Conservation (phyloP, 768 basidiomycete species). For the Tulasnella sp. region DNA sequence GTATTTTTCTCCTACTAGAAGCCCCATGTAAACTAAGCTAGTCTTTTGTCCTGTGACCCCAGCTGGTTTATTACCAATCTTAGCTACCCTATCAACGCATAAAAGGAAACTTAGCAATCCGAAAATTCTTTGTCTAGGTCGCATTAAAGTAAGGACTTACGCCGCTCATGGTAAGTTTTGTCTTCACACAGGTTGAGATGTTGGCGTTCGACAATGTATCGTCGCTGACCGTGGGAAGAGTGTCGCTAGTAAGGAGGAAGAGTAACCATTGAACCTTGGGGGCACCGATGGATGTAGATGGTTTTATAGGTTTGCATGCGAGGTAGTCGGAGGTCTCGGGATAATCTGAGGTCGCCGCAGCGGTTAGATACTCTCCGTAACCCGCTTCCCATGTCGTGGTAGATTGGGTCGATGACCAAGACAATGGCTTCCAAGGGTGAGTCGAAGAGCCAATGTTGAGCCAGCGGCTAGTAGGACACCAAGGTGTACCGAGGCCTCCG, state of each 20-base stretch:
- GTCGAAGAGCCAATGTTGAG: background rate
- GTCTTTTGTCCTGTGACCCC: too few species aligned
- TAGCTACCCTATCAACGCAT: too few species aligned
- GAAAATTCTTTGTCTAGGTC: too few species aligned
- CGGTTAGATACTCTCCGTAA: background rate
- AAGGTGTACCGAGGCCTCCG: background rate
- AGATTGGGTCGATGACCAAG: background rate
- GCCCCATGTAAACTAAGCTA: too few species aligned
- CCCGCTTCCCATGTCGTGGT: background rate
- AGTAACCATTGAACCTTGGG: background rate
- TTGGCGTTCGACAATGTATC: constrained; percentile 6
- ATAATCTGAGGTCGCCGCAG: background rate
- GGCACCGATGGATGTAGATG: background rate
- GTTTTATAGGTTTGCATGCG: background rate
- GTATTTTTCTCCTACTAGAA: too few species aligned
- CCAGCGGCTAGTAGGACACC: background rate
- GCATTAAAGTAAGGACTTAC: too few species aligned
- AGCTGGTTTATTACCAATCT: too few species aligned
- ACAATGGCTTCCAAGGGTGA: background rate
- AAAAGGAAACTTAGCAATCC: too few species aligned
- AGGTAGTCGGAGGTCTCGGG: background rate
- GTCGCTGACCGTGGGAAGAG: background rate
- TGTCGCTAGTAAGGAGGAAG: background rate
- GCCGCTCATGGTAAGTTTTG: background rate
- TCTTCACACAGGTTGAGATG: background rate